Conservation (phyloP, 2,329 filamentous ascomycete species). For the Diaporthe caulivora region DNA sequence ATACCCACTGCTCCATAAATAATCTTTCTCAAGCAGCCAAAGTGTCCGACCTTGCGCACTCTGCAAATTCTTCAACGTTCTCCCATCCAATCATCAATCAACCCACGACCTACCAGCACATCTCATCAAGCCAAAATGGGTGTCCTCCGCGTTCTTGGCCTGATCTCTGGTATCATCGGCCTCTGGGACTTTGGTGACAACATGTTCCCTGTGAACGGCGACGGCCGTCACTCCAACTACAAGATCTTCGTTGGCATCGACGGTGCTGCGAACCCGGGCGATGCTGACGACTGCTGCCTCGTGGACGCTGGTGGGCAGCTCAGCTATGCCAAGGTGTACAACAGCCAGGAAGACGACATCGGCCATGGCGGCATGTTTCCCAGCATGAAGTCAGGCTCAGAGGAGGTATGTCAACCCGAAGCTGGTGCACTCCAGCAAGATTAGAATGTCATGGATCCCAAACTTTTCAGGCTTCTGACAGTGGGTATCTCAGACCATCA, state of each 20-base stretch:
- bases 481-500: neutral
- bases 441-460: too few species aligned
- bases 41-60: neutral
- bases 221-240: neutral
- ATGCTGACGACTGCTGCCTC: neutral
- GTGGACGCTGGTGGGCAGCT: neutral
- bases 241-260: conserved; percentile 10
- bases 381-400: neutral
- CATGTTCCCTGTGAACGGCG: neutral
- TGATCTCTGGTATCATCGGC: neutral
- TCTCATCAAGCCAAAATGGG: neutral
- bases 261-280: neutral
- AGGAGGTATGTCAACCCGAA: neutral
- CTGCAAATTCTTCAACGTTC: neutral
- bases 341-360: neutral
- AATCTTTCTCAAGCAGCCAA: neutral
- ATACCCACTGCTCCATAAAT: neutral
- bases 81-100: neutral
- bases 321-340: neutral
- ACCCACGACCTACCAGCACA: neutral
- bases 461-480: neutral
- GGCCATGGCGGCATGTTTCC: neutral
- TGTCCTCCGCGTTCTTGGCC: neutral
- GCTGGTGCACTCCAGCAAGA: neutral
- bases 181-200: neutral